Conservation (phyloP, 2,329 filamentous ascomycete species). For the Thielaviopsis euricoi region DNA sequence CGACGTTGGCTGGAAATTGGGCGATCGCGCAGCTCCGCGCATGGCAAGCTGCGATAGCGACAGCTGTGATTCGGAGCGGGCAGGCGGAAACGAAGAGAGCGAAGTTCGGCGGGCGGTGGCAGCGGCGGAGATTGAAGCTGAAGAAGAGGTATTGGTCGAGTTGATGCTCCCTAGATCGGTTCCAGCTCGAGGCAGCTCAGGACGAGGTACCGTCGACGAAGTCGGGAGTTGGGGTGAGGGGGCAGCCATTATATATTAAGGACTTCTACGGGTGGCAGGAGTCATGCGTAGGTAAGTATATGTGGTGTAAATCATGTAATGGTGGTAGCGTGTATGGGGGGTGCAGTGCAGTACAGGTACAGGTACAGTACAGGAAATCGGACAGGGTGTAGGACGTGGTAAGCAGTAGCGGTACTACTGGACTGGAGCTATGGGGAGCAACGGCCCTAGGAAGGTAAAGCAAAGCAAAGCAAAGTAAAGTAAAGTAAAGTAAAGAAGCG, state of each 20-base stretch:
- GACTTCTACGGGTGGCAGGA: background rate
- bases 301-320: background rate
- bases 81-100: constrained; percentile 47
- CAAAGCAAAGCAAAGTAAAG: no score
- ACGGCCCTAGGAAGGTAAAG: no score
- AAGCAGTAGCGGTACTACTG: background rate
- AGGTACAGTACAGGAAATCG: no score
- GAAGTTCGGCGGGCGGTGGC: constrained; percentile 29
- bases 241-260: constrained; percentile 10
- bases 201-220: constrained; percentile 5
- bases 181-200: constrained; percentile 5
- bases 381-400: background rate
- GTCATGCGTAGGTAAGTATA: background rate
- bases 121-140: background rate
- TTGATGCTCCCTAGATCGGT: constrained; percentile 3
- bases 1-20: constrained; percentile 25
- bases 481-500: no score
- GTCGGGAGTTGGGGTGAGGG: constrained; percentile 3
- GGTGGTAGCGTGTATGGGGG: background rate
- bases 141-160: background rate
- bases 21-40: constrained; percentile 28
- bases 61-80: constrained; percentile 41
- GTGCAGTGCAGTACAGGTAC: background rate
- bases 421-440: no score
- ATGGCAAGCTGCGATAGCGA: constrained; percentile 20